Percentiles rank a stretch among this genome's conserved stretches.
Evolutionary conservation across 306 rosid species (phyloP).

Genomic region (Fagus sylvatica): DNA sequence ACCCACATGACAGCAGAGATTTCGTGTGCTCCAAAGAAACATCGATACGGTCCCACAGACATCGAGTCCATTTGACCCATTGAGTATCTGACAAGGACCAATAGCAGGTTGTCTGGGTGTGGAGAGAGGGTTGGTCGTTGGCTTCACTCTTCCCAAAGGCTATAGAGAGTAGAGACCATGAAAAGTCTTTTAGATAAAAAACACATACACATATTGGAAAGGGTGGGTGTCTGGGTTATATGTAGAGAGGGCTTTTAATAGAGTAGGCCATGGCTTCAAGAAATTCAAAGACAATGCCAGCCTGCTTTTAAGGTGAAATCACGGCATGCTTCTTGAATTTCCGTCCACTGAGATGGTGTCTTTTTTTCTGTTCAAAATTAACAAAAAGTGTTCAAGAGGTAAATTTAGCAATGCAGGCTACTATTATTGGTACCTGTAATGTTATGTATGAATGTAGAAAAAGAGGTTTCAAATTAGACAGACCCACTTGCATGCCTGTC

Average conservation of each 20-base stretch:
- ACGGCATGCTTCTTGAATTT: constrained; percentile 24
- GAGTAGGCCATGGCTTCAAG: constrained; percentile 4
- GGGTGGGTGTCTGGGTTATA: neutral
- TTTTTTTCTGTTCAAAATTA: constrained; percentile 19
- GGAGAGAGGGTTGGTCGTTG: no score
- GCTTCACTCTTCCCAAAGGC: no score
- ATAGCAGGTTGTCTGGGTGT: constrained; percentile 5
- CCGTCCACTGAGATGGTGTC: constrained; percentile 6
- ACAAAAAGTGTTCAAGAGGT: neutral
- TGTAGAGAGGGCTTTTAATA: neutral
- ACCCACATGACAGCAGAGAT: neutral
- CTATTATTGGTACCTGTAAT: neutral
- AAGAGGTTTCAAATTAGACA: constrained; percentile 20
- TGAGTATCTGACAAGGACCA: neutral
- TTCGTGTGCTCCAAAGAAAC: neutral
- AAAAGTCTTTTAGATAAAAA: neutral
- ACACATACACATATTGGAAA: constrained; percentile 6
- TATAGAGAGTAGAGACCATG: no score
- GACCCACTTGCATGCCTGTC: constrained; percentile 32
- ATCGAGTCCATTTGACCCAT: neutral
- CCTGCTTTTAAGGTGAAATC: constrained; percentile 20
- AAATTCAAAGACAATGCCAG: constrained; percentile 16
- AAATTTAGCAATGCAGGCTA: neutral
- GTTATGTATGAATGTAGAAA: constrained; percentile 4
- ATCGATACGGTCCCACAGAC: neutral